These are phyloP conservation scores for Boletus rubescentipes DNA, from an alignment of 768 basidiomycete genomes.

Conservation along the genomic window DNA sequence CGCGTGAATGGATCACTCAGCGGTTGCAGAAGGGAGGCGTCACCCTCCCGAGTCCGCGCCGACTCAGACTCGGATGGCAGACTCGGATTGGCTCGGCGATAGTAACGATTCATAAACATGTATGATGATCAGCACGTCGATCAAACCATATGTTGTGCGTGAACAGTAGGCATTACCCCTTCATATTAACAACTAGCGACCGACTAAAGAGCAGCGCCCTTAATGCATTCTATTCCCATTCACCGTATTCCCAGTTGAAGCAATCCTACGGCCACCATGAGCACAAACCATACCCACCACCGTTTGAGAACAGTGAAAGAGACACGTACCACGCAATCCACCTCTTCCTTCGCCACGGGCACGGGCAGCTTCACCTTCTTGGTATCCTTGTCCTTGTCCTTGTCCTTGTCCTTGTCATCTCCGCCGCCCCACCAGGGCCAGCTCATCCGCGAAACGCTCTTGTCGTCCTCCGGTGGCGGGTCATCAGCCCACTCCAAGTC, in stretches of 20 bases:
- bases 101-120: background rate
- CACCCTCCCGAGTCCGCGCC: too few relatives aligned
- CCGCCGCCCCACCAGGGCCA: slow-evolving; percentile 33
- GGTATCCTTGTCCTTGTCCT: slow-evolving; percentile 20
- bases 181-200: too few relatives aligned
- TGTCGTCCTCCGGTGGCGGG: slow-evolving; percentile 8
- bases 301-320: background rate
- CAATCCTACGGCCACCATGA: slow-evolving; percentile 52
- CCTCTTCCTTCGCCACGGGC: slow-evolving; percentile 50
- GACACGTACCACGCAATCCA: slow-evolving; percentile 61
- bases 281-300: background rate
- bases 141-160: background rate
- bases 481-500: slow-evolving; percentile 51
- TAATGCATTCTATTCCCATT: slow-evolving; percentile 24
- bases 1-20: too few relatives aligned
- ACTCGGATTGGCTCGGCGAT: too few relatives aligned
- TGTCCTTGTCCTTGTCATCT: slow-evolving; percentile 30
- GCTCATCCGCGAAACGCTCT: background rate
- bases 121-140: background rate
- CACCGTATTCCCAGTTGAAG: slow-evolving; percentile 68
- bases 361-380: slow-evolving; percentile 35
- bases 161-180: background rate
- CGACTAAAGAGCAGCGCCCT: background rate
- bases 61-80: too few relatives aligned
- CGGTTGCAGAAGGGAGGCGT: too few relatives aligned